These are phyloP conservation scores for Gloeostereum incarnatum DNA, from an alignment of 768 basidiomycete species.

Conservation along the genomic window DNA sequence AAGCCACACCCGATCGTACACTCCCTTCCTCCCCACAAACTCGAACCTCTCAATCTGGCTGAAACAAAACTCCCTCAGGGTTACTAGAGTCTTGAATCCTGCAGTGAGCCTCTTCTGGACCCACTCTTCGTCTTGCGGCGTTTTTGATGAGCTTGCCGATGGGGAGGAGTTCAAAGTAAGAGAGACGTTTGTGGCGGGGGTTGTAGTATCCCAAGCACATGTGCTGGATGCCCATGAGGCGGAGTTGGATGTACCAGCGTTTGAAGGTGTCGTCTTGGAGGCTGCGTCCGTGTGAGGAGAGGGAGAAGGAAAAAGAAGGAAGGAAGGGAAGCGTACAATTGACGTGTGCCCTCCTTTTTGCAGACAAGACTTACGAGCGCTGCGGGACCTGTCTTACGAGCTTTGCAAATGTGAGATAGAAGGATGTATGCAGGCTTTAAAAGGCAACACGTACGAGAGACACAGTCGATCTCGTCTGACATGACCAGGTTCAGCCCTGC, in stretches of 20 bases:
- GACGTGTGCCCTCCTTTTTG: too few relatives aligned
- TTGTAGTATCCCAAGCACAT: conserved; percentile 7
- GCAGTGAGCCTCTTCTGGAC: neutral
- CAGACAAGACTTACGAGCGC: too few relatives aligned
- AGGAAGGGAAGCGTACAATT: neutral
- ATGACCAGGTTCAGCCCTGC: conserved; percentile 11
- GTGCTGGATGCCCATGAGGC: conserved; percentile 7
- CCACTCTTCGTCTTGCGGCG: neutral
- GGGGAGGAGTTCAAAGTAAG: neutral
- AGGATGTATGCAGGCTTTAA: neutral
- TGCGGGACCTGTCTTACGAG: conserved; percentile 2
- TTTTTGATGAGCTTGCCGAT: conserved; percentile 1
- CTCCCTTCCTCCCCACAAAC: neutral
- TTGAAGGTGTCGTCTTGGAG: conserved; percentile 4
- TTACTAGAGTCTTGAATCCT: conserved; percentile 1
- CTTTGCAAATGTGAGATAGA: neutral
- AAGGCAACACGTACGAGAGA: conserved; percentile 3
- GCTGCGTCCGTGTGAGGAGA: neutral
- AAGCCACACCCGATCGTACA: conserved; percentile 1
- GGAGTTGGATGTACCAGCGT: conserved; percentile 8
- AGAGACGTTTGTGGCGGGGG: neutral
- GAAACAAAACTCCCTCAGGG: neutral
- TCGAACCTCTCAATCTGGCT: neutral
- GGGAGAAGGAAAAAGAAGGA: neutral
- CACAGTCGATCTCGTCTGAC: conserved; percentile 9